Evolutionary conservation across 257 asterid genomes (phyloP).

Genomic region (Henckelia pumila): DNA sequence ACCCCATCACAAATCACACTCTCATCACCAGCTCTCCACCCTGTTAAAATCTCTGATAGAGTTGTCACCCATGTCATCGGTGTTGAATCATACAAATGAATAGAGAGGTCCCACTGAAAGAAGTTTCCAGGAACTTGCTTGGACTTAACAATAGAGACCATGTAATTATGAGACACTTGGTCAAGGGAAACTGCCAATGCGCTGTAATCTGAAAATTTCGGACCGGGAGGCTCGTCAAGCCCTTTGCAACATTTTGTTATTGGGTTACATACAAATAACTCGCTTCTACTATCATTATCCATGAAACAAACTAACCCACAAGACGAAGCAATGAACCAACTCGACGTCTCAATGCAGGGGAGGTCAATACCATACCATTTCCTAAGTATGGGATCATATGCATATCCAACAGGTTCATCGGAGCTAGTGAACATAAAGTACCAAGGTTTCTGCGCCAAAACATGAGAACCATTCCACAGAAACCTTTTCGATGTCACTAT

Average conservation of each 20-base stretch:
- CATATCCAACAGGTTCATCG: constrained; percentile 79
- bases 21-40: constrained; percentile 96
- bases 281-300: constrained; percentile 78
- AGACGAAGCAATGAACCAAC: constrained; percentile 79
- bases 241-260: constrained; percentile 49
- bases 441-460: constrained; percentile 72
- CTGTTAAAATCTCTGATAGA: constrained; percentile 54
- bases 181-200: constrained; percentile 66
- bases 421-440: constrained; percentile 96
- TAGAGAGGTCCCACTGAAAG: constrained; percentile 78
- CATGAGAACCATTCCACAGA: constrained; percentile 55
- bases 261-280: constrained; percentile 77
- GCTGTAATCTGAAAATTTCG: constrained; percentile 67
- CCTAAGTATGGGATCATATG: constrained; percentile 67
- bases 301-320: constrained; percentile 79
- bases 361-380: constrained; percentile 84
- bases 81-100: constrained; percentile 68
- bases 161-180: constrained; percentile 41
- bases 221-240: constrained; percentile 66
- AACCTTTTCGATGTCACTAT: constrained; percentile 71
- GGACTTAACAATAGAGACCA: constrained; percentile 59
- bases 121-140: constrained; percentile 81
- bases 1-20: constrained; percentile 77
- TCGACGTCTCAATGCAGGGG: constrained; percentile 68
- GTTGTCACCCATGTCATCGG: constrained; percentile 56